phyloP scores from a whole-genome alignment of 106 monocot species.

The Posidonia australis region DNA sequence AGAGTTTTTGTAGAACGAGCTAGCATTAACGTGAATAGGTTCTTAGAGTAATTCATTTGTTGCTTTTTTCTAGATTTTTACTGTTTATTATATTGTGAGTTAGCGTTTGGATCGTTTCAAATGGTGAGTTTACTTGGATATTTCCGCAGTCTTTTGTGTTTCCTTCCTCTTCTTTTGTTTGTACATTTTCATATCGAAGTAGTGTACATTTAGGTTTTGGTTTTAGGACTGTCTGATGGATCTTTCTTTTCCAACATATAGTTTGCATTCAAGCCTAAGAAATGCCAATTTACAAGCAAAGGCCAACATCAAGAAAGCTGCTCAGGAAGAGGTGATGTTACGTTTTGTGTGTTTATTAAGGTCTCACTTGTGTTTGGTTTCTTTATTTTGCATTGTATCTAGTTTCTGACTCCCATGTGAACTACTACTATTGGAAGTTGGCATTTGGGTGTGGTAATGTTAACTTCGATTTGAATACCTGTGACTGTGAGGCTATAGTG shows the following conservation, averaged over 20 bases:
- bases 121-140: too few relatives aligned
- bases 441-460: neutral
- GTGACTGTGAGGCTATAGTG: too few relatives aligned
- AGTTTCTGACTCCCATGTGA: neutral
- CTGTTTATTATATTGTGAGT: neutral
- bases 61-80: neutral
- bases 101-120: neutral
- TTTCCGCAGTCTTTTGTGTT: too few relatives aligned
- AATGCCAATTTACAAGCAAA: constrained; percentile 94
- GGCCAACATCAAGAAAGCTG: constrained; percentile 67
- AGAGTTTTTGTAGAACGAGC: neutral
- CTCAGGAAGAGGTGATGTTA: constrained; percentile 56
- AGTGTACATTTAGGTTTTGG: neutral
- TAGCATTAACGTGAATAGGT: too few relatives aligned
- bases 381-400: neutral
- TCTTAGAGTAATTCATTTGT: too few relatives aligned
- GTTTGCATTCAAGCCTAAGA: constrained; percentile 18
- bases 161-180: neutral
- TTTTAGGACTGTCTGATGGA: neutral
- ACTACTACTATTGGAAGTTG: neutral
- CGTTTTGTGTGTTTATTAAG: neutral
- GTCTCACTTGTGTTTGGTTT: neutral
- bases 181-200: neutral
- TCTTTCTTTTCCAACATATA: neutral
- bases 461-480: neutral